Evolutionary conservation across 768 basidiomycete species (phyloP).

Genomic region (Tricholomella constricta): DNA sequence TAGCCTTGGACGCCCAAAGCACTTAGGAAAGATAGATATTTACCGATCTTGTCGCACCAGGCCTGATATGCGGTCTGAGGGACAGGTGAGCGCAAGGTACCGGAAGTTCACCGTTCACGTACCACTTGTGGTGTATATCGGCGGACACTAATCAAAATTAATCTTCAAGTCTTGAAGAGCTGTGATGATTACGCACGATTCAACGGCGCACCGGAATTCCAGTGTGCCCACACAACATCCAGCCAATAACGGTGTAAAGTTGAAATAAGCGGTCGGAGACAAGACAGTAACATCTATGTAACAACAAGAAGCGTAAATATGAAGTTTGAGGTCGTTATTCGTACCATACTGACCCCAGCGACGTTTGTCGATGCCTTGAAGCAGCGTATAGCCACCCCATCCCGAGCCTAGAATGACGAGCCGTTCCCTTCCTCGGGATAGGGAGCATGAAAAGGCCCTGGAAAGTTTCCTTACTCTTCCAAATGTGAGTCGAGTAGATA

Average conservation of each 20-base stretch:
- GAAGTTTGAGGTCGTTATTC: background rate
- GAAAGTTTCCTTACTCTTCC: background rate
- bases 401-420: slow-evolving; percentile 76
- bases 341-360: slow-evolving; percentile 56
- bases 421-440: slow-evolving; percentile 33
- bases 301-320: background rate
- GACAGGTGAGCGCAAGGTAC: background rate
- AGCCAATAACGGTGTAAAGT: slow-evolving; percentile 68
- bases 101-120: background rate
- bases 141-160: slow-evolving; percentile 7
- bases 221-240: slow-evolving; percentile 81
- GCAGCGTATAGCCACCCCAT: slow-evolving; percentile 76
- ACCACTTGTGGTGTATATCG: slow-evolving; percentile 16
- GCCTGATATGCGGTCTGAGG: slow-evolving; percentile 65
- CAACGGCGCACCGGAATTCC: slow-evolving; percentile 78
- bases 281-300: slow-evolving; percentile 61
- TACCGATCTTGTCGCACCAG: slow-evolving; percentile 76
- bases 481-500: background rate
- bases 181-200: slow-evolving; percentile 56
- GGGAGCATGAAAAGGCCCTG: slow-evolving; percentile 6
- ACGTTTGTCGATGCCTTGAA: slow-evolving; percentile 68
- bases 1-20: background rate
- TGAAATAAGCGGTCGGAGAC: slow-evolving; percentile 70
- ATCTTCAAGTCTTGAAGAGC: background rate
- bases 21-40: background rate